phyloP scores from a whole-genome alignment of 1,284 basidiomycete species.

The Singerocomus rubriflavus region DNA sequence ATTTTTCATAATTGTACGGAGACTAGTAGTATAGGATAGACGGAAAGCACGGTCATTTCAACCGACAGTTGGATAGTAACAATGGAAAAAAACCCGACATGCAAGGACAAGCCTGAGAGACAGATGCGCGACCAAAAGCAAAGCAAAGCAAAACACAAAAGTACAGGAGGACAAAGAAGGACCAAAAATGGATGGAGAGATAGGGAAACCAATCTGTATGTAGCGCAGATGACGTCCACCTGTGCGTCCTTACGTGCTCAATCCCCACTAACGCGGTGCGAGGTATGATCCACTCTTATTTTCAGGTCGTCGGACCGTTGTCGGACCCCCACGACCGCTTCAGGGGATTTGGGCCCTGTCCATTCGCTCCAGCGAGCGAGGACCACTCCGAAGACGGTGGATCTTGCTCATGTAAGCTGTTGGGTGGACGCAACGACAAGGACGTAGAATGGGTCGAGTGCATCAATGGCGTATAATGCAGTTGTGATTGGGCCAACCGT shows the following conservation, averaged over 20 bases:
- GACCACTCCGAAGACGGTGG: slow-evolving; percentile 30
- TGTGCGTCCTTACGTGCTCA: neutral
- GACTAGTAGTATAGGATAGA: no score
- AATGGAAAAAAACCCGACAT: no score
- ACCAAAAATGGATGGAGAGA: no score
- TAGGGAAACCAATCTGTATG: no score
- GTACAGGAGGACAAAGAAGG: no score
- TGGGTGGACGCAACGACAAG: neutral
- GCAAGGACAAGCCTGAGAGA: no score
- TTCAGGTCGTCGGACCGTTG: slow-evolving; percentile 21
- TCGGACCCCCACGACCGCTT: slow-evolving; percentile 29
- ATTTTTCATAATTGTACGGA: no score
- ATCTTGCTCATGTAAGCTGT: slow-evolving; percentile 20
- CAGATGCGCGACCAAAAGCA: no score
- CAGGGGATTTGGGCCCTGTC: slow-evolving; percentile 20
- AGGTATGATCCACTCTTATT: neutral
- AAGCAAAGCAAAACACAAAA: no score
- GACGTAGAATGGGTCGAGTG: slow-evolving; percentile 5
- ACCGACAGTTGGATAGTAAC: no score
- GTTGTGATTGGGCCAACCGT: slow-evolving; percentile 2
- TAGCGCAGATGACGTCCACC: neutral
- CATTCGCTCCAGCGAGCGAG: slow-evolving; percentile 31
- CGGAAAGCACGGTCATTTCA: no score
- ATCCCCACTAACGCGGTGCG: neutral
- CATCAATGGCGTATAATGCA: slow-evolving; percentile 6